Percentiles rank a stretch among this genome's conserved stretches.
Evolutionary conservation across 345 rosid genomes (phyloP).

Genomic region (Citrus hindsii): DNA sequence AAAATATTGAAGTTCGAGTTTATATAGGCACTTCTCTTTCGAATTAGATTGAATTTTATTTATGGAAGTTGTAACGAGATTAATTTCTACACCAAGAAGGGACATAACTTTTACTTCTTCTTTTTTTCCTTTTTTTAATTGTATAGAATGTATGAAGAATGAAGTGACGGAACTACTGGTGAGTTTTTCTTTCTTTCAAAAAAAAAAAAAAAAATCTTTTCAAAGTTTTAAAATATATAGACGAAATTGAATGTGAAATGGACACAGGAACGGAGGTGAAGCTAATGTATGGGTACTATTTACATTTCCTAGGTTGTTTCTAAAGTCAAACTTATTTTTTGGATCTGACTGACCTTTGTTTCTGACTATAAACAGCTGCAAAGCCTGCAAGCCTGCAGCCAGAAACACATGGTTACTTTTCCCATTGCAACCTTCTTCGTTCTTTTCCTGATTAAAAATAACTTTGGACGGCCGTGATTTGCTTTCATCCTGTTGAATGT

Average conservation of each 20-base stretch:
- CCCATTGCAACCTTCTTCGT: not conserved
- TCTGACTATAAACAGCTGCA: not conserved
- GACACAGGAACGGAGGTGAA: not conserved
- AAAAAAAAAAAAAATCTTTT: too few relatives aligned
- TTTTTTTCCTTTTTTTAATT: too few relatives aligned
- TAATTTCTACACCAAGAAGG: too few relatives aligned
- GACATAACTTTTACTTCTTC: too few relatives aligned
- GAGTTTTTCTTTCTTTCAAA: too few relatives aligned
- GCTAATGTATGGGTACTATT: not conserved
- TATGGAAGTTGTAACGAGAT: too few relatives aligned
- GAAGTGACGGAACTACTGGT: not conserved
- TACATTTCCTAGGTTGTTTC: slow-evolving; percentile 14
- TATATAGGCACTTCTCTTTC: too few relatives aligned
- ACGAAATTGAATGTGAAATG: not conserved
- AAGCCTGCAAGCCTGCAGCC: too few relatives aligned
- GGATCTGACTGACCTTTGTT: slow-evolving; percentile 15
- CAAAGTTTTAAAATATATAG: not conserved
- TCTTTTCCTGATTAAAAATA: not conserved
- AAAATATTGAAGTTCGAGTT: too few relatives aligned
- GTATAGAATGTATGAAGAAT: not conserved
- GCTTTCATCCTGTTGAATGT: not conserved
- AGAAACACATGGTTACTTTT: not conserved
- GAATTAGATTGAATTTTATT: too few relatives aligned
- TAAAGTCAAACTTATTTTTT: slow-evolving; percentile 17
- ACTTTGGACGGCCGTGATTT: slow-evolving; percentile 17